Evolutionary conservation across 805 yeast species (phyloP).

Genomic region (Cyberlindnera meyerae): DNA sequence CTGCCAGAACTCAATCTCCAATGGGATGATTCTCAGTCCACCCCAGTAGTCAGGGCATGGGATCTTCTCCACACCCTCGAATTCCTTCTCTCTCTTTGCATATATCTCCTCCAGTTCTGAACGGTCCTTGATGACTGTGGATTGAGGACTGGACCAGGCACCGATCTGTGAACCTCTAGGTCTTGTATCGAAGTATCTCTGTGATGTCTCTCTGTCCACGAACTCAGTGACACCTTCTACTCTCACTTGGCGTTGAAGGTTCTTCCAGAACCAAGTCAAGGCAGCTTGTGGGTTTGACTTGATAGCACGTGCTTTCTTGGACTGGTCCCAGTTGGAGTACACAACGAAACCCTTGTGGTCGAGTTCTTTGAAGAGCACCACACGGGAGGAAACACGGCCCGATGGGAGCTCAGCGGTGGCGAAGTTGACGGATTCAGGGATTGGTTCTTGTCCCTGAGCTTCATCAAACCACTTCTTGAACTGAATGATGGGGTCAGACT

Average conservation of each 20-base stretch:
- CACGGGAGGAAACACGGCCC: slow-evolving; percentile 84
- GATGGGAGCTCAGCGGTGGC: slow-evolving; percentile 85
- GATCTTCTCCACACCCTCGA: slow-evolving; percentile 56
- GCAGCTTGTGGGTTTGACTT: slow-evolving; percentile 74
- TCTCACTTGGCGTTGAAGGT: slow-evolving; percentile 85
- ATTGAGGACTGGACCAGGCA: slow-evolving; percentile 96
- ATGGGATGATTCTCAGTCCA: slow-evolving; percentile 81
- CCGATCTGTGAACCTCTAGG: slow-evolving; percentile 93
- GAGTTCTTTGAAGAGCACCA: slow-evolving; percentile 83
- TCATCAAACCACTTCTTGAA: slow-evolving; percentile 83
- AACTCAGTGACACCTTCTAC: slow-evolving; percentile 82
- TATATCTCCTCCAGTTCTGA: slow-evolving; percentile 57
- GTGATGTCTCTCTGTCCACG: slow-evolving; percentile 67
- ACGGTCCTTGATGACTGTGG: slow-evolving; percentile 51
- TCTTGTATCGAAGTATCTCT: slow-evolving; percentile 76
- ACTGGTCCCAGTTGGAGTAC: slow-evolving; percentile 87
- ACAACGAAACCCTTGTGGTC: slow-evolving; percentile 80
- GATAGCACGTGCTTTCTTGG: slow-evolving; percentile 75
- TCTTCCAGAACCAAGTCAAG: slow-evolving; percentile 88
- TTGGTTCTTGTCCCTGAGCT: slow-evolving; percentile 54
- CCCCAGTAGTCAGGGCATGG: slow-evolving; percentile 98
- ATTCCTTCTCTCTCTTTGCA: slow-evolving; percentile 45
- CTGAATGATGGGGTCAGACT: slow-evolving; percentile 62
- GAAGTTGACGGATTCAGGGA: slow-evolving; percentile 84
- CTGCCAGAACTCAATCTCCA: slow-evolving; percentile 96